Percentiles rank a stretch among this genome's conserved stretches.
phyloP scores from a whole-genome alignment of 176 grass and related monocot genomes.

The Oryza australiensis region DNA sequence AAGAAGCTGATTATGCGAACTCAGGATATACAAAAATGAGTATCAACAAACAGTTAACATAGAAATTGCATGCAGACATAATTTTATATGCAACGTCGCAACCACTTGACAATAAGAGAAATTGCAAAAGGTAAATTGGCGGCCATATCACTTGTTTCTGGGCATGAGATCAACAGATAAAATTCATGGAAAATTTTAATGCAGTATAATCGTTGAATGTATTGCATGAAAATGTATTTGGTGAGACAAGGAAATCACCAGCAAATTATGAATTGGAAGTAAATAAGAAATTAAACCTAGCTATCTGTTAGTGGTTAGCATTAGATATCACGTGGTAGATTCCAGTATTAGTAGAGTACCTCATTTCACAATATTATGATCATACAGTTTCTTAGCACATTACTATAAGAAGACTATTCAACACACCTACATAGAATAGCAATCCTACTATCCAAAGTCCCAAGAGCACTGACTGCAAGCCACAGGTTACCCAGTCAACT shows the following conservation, averaged over 20 bases:
- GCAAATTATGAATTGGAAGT: neutral
- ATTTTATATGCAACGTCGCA: neutral
- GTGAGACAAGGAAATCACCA: neutral
- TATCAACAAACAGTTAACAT: neutral
- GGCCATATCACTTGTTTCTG: neutral
- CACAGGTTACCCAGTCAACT: neutral
- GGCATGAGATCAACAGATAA: neutral
- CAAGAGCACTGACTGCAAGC: neutral
- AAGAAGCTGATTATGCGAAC: slow-evolving; percentile 25
- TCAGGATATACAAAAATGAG: slow-evolving; percentile 2
- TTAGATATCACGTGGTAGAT: neutral
- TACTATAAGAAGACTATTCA: neutral
- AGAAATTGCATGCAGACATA: neutral
- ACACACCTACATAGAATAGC: no score
- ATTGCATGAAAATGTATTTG: neutral
- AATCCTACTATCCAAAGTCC: neutral
- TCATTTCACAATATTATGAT: no score
- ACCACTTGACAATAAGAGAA: neutral
- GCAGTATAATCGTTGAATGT: neutral
- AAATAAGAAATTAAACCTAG: neutral
- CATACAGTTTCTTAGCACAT: neutral
- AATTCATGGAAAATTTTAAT: neutral
- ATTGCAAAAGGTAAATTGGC: neutral
- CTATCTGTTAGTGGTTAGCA: neutral
- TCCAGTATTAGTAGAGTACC: neutral